Evolutionary conservation across 345 rosid genomes (phyloP), one percentile per base, ranked within the genome.

Genomic region (Euphorbia peplus): DNA sequence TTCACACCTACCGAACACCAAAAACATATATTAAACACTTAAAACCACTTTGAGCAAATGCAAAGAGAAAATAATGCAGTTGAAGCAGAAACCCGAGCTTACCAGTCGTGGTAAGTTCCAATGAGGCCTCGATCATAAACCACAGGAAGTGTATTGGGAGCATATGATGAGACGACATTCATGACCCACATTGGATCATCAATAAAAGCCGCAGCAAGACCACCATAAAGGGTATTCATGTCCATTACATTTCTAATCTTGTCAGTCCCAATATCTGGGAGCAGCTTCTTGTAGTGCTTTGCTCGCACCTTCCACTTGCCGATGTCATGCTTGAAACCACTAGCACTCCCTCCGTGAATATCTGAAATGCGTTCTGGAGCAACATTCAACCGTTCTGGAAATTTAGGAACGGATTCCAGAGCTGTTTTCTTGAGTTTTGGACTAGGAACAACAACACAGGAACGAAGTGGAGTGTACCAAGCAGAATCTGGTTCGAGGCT

Each of bases 401-500:
- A 91, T 67, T 88, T 95, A 12, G 88, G 85, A 62, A 88, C 67
- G 16, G 92, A 83, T 58, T 68, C 83, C 76, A 95, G 69, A 73
- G 61, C 90, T 35, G 93, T 66, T 72, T 76, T 85, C 84, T 81
- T 85, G 42, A 81, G 81, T 70, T 86, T 81, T 48, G 89, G 85
- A 69, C 76, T 84, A 12, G 97, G 98, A 76, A 84, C 93, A 29
- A 91, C 91, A 42, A 90, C 93, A 64, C 99, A 95, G 50, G 97
- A 83, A 12, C 96, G 93, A 63, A 95, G 78, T 0, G 99, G 96
- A 41, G 93, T 95, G 76, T 95, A 95, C 99, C 99, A 95, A 44
- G 98, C 99, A 29, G 91, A 78, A 76, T 95, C 99, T 18, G 98
- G 92, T 81, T 95, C 99, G n/a, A 91, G 77, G 80, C 99, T 91